Conservation (phyloP, 768 basidiomycete species). For the Serendipita vermifera region DNA sequence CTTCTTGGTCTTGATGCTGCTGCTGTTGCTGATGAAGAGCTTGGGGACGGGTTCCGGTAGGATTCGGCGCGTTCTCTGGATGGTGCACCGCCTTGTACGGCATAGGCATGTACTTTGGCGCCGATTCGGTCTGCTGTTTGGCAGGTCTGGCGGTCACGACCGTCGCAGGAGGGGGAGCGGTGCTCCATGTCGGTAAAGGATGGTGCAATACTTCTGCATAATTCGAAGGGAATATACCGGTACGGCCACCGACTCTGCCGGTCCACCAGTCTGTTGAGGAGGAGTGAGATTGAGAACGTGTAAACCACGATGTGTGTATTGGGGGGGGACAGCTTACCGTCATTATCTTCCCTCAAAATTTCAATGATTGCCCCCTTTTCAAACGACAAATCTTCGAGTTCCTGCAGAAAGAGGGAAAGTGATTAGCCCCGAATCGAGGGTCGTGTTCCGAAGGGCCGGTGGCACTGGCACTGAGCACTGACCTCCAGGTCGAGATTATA, state of each 20-base stretch:
- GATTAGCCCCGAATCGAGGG: neutral
- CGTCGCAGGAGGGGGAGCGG: neutral
- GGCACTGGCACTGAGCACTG: no score
- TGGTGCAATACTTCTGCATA: neutral
- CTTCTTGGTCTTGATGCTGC: neutral
- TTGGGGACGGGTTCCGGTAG: neutral
- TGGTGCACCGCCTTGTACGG: constrained; percentile 2
- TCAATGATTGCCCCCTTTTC: constrained; percentile 9
- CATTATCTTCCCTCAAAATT: constrained; percentile 4
- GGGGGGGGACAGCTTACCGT: neutral
- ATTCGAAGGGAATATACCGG: constrained; percentile 4
- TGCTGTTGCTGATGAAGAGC: no score
- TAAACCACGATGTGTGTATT: neutral
- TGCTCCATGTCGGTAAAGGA: neutral
- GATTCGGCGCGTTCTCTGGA: neutral
- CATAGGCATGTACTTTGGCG: constrained; percentile 9
- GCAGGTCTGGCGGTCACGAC: neutral
- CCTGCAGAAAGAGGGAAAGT: neutral
- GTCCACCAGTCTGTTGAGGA: constrained; percentile 7
- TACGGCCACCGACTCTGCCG: neutral
- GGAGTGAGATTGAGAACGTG: neutral
- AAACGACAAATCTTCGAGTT: constrained; percentile 1
- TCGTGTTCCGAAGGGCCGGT: neutral
- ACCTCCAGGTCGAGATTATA: constrained; percentile 7
- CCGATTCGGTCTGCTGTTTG: constrained; percentile 6